A percentile compares a stretch with the other conserved stretches of the same genome.
phyloP scores from a whole-genome alignment of 306 rosid species.

The Lathyrus oleraceus region DNA sequence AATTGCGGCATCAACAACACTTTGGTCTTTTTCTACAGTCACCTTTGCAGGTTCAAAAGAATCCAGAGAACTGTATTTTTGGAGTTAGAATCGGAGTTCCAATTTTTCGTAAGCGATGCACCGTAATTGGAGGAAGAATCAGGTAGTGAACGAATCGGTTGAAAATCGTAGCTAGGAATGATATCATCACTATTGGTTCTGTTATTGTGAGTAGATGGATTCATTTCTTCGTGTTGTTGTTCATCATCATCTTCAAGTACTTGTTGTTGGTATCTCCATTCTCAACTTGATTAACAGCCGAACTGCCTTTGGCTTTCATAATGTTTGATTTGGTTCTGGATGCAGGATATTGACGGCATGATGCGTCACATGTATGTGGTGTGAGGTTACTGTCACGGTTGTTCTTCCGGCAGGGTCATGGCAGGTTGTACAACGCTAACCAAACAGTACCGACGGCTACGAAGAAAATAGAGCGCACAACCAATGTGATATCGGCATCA shows the following conservation, averaged over 20 bases:
- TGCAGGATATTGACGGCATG: too few relatives aligned
- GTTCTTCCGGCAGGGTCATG: too few relatives aligned
- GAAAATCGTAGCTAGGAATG: conserved; percentile 83
- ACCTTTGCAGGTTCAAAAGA: conserved; percentile 66
- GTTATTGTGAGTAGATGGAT: background rate
- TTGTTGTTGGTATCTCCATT: too few relatives aligned
- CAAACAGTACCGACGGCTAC: too few relatives aligned
- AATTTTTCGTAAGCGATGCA: conserved; percentile 44
- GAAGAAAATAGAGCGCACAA: too few relatives aligned
- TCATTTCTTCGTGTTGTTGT: background rate
- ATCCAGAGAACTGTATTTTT: conserved; percentile 70
- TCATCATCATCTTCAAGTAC: background rate
- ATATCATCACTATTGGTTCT: conserved; percentile 54
- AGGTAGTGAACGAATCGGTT: conserved; percentile 66
- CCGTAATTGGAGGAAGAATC: conserved; percentile 33
- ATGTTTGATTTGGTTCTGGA: too few relatives aligned
- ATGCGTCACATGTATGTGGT: too few relatives aligned
- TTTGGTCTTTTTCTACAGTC: conserved; percentile 55
- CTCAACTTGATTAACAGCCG: too few relatives aligned
- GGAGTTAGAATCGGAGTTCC: conserved; percentile 64
- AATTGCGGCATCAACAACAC: conserved; percentile 47
- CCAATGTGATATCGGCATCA: too few relatives aligned
- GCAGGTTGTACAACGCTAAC: too few relatives aligned
- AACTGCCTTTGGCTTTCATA: too few relatives aligned
- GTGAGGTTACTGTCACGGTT: too few relatives aligned